A percentile compares a stretch with the other conserved stretches of the same genome.
These are phyloP conservation scores for Yarrowia deformans DNA, from an alignment of 805 yeast genomes.

Conservation along the genomic window DNA sequence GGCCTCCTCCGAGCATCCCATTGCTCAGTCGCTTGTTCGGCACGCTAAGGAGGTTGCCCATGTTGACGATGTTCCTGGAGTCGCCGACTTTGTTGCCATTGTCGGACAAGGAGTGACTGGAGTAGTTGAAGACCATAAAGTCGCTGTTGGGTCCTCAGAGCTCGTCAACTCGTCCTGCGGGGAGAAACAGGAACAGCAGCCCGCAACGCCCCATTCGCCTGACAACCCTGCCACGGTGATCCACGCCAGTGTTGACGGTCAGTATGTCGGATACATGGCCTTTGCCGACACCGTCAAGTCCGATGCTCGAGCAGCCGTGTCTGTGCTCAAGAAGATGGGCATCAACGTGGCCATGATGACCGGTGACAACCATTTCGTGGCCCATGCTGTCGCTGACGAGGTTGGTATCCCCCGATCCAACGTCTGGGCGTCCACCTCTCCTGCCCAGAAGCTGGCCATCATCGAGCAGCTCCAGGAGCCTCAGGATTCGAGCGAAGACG, in stretches of 20 bases:
- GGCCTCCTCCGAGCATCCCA: conserved; percentile 82
- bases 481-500: conserved; percentile 7
- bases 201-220: conserved; percentile 17
- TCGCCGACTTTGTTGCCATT: conserved; percentile 45
- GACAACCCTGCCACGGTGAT: conserved; percentile 54
- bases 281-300: conserved; percentile 71
- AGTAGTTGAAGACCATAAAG: conserved; percentile 46
- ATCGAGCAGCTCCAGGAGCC: conserved; percentile 56
- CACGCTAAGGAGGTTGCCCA: conserved; percentile 47
- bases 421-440: conserved; percentile 78
- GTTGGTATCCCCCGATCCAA: conserved; percentile 71
- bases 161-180: conserved; percentile 34
- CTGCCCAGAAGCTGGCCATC: conserved; percentile 75
- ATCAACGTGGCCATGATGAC: conserved; percentile 83
- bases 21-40: conserved; percentile 71
- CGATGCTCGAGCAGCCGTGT: conserved; percentile 68
- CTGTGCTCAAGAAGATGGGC: conserved; percentile 59
- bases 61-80: conserved; percentile 37
- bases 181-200: background rate
- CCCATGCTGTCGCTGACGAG: conserved; percentile 66
- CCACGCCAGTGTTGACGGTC: conserved; percentile 64
- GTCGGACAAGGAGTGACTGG: conserved; percentile 51
- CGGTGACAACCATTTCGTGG: conserved; percentile 78
- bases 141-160: conserved; percentile 62
- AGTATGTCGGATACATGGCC: conserved; percentile 69